phyloP scores from a whole-genome alignment of 768 basidiomycete genomes.

The Sporobolomyces roseus region DNA sequence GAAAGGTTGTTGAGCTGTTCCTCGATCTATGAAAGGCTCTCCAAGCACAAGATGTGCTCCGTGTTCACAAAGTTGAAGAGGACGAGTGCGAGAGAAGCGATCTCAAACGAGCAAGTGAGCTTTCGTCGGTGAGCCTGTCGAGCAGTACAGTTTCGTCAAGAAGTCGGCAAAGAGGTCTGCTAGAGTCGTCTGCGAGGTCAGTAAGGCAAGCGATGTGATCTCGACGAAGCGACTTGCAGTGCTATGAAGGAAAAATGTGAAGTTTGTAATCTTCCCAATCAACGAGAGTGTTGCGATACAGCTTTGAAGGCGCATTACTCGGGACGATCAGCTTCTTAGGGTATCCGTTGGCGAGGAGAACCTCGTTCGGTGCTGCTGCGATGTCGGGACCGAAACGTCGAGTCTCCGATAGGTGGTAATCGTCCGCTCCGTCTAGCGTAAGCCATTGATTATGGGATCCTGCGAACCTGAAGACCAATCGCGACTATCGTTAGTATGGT shows the following conservation, averaged over 20 bases:
- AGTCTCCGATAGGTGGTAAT: not conserved
- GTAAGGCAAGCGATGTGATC: too few species aligned
- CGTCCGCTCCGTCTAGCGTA: not conserved
- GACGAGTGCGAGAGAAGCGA: not conserved
- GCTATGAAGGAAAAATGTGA: too few species aligned
- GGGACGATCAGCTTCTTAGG: not conserved
- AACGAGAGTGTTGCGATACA: not conserved
- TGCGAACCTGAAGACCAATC: not conserved
- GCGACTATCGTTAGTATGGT: not conserved
- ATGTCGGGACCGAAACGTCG: not conserved
- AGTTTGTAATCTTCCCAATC: not conserved
- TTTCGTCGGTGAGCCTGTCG: not conserved
- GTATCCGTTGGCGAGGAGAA: not conserved
- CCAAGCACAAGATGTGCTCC: not conserved
- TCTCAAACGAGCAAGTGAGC: not conserved
- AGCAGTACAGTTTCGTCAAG: not conserved
- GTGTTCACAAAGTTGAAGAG: slow-evolving; percentile 1
- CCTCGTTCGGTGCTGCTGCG: not conserved
- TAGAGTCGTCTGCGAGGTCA: not conserved
- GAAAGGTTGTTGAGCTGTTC: not conserved
- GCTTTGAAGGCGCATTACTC: not conserved
- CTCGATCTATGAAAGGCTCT: not conserved
- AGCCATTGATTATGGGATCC: not conserved
- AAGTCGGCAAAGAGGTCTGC: not conserved
- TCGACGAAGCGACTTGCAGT: not conserved